Evolutionary conservation across 2,329 filamentous ascomycete species (phyloP), one percentile per base, ranked within the genome.

Genomic region (Ophiocordyceps sinensis): DNA sequence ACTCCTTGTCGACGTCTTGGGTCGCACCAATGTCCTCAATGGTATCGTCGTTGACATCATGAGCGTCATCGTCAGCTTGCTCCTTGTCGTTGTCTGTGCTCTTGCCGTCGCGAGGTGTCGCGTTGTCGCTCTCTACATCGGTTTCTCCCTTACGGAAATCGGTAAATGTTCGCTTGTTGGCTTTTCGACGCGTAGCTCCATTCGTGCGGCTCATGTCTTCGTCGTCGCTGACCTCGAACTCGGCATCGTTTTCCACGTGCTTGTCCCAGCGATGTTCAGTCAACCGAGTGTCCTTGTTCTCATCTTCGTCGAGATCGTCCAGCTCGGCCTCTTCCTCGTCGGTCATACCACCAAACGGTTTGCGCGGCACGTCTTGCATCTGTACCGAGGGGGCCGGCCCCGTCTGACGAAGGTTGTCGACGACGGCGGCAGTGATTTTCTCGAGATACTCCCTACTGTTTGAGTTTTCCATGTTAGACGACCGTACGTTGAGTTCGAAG

Each of bases 391-490:
- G 91, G 0, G 81, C 85, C 29, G 84, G 82, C 35, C 85, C 77
- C 26, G 94, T 82, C 58, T 89, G 89, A 46, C 85, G 75, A 40
- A 98, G 64, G 57, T 96, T 93, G 53, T 94, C 85, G 41, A 86
- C 76, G 28, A 94, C 79, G 29, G 83, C 77, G 46, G 82, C 75
- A 45, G 88, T 83, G 52, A 95, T 82, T 53, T 82, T 82, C 36
- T 87, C 78, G 3, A 95, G 70, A 49, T 93, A 89, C 41, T 87
- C 78, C 40, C 76, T 71, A 42, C 85, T 82, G 56, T 94, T 94
- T 36, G 87, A 83, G 53, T 95, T 96, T 54, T 94, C 87, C 66
- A 91, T 85, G 46, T 87, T 89, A 12, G 82, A 84, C 1, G 94
- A 73, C 26, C 85, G 79, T 1, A 94, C 91, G 59, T 95, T 91